Conservation (phyloP, 108 stramenopile genomes). For the Cylindrotheca fusiformis region DNA sequence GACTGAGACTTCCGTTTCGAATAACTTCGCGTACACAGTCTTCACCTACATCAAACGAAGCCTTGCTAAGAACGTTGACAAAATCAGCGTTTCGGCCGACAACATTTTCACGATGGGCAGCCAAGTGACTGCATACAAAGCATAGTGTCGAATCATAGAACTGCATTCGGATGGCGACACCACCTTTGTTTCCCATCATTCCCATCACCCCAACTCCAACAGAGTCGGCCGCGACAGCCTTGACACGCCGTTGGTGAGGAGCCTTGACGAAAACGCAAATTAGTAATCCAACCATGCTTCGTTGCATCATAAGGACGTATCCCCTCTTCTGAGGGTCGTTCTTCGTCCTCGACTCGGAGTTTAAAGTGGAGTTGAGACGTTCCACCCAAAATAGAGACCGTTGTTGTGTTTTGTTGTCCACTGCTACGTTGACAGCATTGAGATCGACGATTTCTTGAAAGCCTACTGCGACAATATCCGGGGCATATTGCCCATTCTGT, state of each 20-base stretch:
- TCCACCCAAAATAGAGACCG: conserved; percentile 88
- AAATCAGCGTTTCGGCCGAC: conserved; percentile 95
- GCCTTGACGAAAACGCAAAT: conserved; percentile 90
- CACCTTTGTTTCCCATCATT: conserved; percentile 99
- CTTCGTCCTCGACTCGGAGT: conserved; percentile 44
- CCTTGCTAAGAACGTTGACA: conserved; percentile 76
- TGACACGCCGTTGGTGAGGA: conserved; percentile 59
- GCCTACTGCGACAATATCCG: conserved; percentile 93
- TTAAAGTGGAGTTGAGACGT: conserved; percentile 68
- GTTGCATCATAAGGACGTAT: conserved; percentile 62
- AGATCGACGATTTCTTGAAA: conserved; percentile 99
- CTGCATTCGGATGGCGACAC: conserved; percentile 82
- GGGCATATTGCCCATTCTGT: conserved; percentile 36
- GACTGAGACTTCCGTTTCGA: conserved; percentile 68
- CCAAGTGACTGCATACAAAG: conserved; percentile 95
- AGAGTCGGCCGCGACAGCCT: conserved; percentile 62
- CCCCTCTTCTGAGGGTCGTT: conserved; percentile 51
- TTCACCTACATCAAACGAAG: conserved; percentile 86
- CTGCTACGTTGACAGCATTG: conserved; percentile 98
- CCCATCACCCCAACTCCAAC: conserved; percentile 98
- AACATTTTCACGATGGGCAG: conserved; percentile 97
- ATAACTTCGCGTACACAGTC: conserved; percentile 82
- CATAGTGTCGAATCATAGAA: conserved; percentile 93
- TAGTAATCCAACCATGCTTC: conserved; percentile 91
- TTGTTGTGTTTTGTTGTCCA: conserved; percentile 91